These are phyloP conservation scores for Candida fluviatilis DNA, from an alignment of 805 yeast species.

Conservation along the genomic window DNA sequence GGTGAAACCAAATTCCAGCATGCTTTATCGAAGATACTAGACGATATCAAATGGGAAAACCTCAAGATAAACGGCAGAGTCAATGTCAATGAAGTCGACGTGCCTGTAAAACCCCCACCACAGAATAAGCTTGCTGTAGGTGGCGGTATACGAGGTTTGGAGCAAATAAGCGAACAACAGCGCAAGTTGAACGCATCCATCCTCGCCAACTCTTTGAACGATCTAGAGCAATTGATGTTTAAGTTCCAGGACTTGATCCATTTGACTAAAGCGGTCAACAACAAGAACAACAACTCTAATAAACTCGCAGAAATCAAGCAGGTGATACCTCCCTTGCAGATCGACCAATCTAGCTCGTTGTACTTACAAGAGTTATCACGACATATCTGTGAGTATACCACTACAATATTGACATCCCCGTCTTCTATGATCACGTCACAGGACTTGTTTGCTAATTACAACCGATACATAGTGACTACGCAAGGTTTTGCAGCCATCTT, in stretches of 20 bases:
- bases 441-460: constrained; percentile 40
- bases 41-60: constrained; percentile 47
- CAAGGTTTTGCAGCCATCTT: constrained; percentile 56
- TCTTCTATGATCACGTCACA: constrained; percentile 39
- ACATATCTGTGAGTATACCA: constrained; percentile 65
- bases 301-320: constrained; percentile 2
- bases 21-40: constrained; percentile 38
- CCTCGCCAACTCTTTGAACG: constrained; percentile 66
- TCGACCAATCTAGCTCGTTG: constrained; percentile 29
- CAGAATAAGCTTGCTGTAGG: constrained; percentile 10
- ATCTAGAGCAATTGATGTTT: constrained; percentile 71
- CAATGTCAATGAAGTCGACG: constrained; percentile 34
- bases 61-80: constrained; percentile 29
- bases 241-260: constrained; percentile 69
- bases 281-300: background rate
- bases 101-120: constrained; percentile 6
- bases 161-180: constrained; percentile 50
- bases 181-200: constrained; percentile 57
- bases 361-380: constrained; percentile 69
- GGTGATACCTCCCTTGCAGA: constrained; percentile 30
- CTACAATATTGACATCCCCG: constrained; percentile 24
- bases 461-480: constrained; percentile 28
- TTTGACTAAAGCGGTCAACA: constrained; percentile 26
- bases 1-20: constrained; percentile 57
- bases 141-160: constrained; percentile 71